phyloP scores from a whole-genome alignment of 2,329 filamentous ascomycete species.

The Penicillium sp. region DNA sequence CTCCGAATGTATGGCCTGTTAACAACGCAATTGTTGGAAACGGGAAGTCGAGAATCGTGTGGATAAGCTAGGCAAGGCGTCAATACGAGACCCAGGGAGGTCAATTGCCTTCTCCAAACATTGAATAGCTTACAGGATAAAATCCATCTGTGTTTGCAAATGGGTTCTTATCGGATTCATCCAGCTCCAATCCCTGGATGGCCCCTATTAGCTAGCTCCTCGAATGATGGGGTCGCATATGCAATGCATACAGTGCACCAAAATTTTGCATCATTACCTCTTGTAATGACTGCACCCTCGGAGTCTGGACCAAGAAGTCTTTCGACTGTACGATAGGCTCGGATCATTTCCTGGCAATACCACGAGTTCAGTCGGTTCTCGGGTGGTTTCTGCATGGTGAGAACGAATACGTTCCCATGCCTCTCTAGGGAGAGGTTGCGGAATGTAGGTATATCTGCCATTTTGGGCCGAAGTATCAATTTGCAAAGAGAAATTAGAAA shows the following conservation, averaged over 20 bases:
- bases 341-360: conserved; percentile 56
- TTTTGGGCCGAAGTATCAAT: conserved; percentile 1
- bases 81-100: conserved; percentile 15
- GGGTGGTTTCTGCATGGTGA: conserved; percentile 56
- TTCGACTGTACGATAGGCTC: conserved; percentile 50
- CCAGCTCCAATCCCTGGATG: conserved; percentile 44
- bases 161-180: conserved; percentile 50
- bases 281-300: conserved; percentile 55
- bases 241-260: conserved; percentile 46
- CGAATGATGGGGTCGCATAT: not conserved
- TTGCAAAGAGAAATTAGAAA: no score
- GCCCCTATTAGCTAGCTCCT: not conserved
- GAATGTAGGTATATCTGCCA: conserved; percentile 31
- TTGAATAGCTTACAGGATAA: conserved; percentile 50
- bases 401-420: conserved; percentile 49
- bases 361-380: conserved; percentile 55
- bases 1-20: conserved; percentile 53
- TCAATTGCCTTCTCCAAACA: conserved; percentile 5
- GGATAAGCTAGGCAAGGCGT: conserved; percentile 35
- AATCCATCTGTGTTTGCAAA: conserved; percentile 60
- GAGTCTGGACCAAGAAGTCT: conserved; percentile 47
- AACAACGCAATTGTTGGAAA: conserved; percentile 50
- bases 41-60: conserved; percentile 52
- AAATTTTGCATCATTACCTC: conserved; percentile 49
- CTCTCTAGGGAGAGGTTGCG: conserved; percentile 48